Evolutionary conservation across 73 alveolate genomes (phyloP), one percentile per base, ranked within the genome.

Genomic region (Tetrahymena borealis): DNA sequence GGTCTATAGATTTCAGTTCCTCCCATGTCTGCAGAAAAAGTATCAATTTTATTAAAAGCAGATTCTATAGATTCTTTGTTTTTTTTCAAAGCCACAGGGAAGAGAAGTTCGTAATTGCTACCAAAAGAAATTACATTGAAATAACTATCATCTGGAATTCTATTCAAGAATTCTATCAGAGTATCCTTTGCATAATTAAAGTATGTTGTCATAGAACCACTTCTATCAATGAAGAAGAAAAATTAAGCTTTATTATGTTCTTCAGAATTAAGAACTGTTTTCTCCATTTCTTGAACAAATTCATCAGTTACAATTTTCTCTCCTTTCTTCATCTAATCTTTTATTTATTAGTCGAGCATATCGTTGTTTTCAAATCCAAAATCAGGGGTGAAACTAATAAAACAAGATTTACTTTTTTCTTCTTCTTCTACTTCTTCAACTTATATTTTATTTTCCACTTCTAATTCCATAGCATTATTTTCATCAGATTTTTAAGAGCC

Each of bases 1-100:
- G 85, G 85, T 18, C 28, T 7, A n/a, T 60, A 60, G 36, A 97
- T 97, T 40, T 97, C 97, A 7, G 99, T 98, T 35, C 99, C 99
- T 40, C 98, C 99, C 98, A 98, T 95, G 94, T 97, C 96, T 32
- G 99, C 99, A 41, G 90, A 91, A 78, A 98, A 96, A 13, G 78
- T n/a, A 92, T 77, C 79, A 20, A 98, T 92, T 79, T 39, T 40
- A 11, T 94, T 32, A 16, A 96, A 92, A 20, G 99, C 96, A 6
- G 40, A 40, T 33, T 96, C 40, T 32, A 97, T 94, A 77, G 92
- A 94, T 38, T 93, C 32, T 60, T 94, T 95, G 40, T 12, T 94
- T 43, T 94, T 93, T 91, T 78, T 92, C 92, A 15, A 31, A 12
- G 96, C 85, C 28, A 24, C 85, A 6, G n/a, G 37, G 10, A 60